Base-by-base conservation (phyloP, 2,329 filamentous ascomycete species). In the Penicillium expansum region DNA sequence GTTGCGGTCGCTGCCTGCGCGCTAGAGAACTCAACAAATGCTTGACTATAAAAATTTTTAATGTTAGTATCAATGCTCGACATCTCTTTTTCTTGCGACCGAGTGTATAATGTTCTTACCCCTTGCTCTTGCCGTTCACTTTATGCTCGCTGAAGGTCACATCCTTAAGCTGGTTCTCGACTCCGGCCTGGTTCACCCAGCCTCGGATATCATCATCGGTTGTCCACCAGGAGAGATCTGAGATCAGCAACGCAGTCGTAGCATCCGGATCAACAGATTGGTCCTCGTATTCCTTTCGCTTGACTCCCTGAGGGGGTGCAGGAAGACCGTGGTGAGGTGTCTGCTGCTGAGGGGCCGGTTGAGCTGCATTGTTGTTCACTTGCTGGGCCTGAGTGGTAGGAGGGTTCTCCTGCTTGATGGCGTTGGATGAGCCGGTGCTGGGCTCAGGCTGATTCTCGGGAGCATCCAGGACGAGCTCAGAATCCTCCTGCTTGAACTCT, bases 141-240 rank as follows among this genome's bases (percentile, higher is more conserved):
- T 99, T 99, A 76, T 97, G 94, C 74, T 99, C 94, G 68, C 91
- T 97, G 74, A 97, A 99, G 0, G 92, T 96, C 50, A 99, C 86
- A 59, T 97, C 94, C 68, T 90, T 92, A 18, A 97, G 78, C 68
- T 96, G 91, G 44, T 87, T 83, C 73, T 97, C 94, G 65, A 86
- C 90, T 2, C 83, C 84, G n/a, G 89, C 90, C 62, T 90, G 83
- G 63, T 86, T 86, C 24, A 89, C 82, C 90, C 92, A 97, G 49
- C 89, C 90, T 52, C 94, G 89, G 55, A 99, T 85, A 66, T 97
- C 92, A 69, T 99, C 94, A 71, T 99, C 94, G 2, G 90, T 96
- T 30, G 87, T 92, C 93, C 93, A 97, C 94, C 94, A 99, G 73
- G 90, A 89, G 10, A 99, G 80, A 48, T 97, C 94, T 3, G 91